Conservation (phyloP, 495 filamentous ascomycete genomes). For the Aspergillus funiculosus region DNA sequence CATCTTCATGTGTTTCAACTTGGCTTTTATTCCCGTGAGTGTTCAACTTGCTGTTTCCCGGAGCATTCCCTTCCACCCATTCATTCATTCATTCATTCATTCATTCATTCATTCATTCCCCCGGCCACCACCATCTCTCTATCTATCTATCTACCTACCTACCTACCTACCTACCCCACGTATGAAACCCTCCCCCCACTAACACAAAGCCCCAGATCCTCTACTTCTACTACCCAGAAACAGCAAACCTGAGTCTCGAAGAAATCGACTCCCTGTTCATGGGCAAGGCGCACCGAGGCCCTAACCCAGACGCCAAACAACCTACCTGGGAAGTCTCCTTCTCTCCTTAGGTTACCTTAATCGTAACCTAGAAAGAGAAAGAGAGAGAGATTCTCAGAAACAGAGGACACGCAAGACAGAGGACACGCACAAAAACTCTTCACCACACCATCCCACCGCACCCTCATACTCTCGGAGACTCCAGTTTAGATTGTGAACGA, state of each 20-base stretch:
- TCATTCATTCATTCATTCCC: not conserved
- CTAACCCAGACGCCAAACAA: not conserved
- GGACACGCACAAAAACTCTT: too few relatives aligned
- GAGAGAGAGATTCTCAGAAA: too few relatives aligned
- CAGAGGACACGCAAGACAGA: too few relatives aligned
- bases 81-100: not conserved
- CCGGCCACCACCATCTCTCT: not conserved
- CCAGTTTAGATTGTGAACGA: too few relatives aligned
- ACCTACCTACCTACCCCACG: not conserved
- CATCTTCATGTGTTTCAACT: conserved; percentile 54
- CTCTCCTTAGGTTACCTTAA: too few relatives aligned
- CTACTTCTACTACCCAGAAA: conserved; percentile 42
- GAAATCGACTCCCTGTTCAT: conserved; percentile 34
- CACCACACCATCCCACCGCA: too few relatives aligned
- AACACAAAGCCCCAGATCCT: conserved; percentile 20
- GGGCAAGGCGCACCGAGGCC: conserved; percentile 4
- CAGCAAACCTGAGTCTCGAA: conserved; percentile 40
- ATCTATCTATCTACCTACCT: not conserved
- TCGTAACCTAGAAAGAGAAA: too few relatives aligned
- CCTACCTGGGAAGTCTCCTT: too few relatives aligned
- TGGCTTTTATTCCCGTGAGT: conserved; percentile 36
- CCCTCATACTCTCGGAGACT: too few relatives aligned
- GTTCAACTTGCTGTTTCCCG: not conserved
- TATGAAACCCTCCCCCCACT: not conserved
- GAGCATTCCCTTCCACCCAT: too few relatives aligned